phyloP scores from a whole-genome alignment of 495 filamentous ascomycete species.

The Thermothielavioides terrestris region DNA sequence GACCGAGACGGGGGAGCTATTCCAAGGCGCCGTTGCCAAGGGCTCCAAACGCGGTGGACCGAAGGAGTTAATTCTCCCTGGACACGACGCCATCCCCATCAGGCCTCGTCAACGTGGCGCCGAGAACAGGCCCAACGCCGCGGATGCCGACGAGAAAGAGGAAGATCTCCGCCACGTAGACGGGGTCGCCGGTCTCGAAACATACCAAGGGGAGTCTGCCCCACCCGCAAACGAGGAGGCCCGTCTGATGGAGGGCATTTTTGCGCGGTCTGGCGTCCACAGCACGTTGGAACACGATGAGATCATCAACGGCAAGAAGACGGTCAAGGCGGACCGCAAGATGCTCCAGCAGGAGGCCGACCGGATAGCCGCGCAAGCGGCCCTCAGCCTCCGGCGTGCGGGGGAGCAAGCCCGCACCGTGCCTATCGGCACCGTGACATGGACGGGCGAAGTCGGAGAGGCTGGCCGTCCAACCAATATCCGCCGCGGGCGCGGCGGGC shows the following conservation, averaged over 20 bases:
- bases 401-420: constrained; percentile 60
- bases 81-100: constrained; percentile 11
- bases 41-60: constrained; percentile 36
- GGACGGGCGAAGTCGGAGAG: constrained; percentile 78
- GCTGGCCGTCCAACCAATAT: constrained; percentile 49
- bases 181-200: constrained; percentile 33
- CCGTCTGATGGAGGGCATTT: constrained; percentile 77
- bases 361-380: constrained; percentile 68
- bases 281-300: constrained; percentile 82
- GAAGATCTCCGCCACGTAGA: constrained; percentile 27
- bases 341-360: constrained; percentile 76
- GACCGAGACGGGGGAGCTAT: constrained; percentile 78
- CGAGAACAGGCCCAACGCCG: neutral
- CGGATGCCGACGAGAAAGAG: constrained; percentile 17
- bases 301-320: constrained; percentile 60
- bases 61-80: constrained; percentile 26
- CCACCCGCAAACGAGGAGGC: constrained; percentile 39
- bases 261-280: constrained; percentile 74
- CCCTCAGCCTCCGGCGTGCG: constrained; percentile 61
- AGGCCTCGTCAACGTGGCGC: neutral
- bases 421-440: constrained; percentile 80
- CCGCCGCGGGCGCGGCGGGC: constrained; percentile 29
- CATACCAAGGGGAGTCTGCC: constrained; percentile 13
- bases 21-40: constrained; percentile 71
- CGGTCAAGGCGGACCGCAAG: constrained; percentile 55